Evolutionary conservation across 1,139 yeast genomes (phyloP), one percentile per base, ranked within the genome.

Genomic region (Zygosaccharomyces sapae): DNA sequence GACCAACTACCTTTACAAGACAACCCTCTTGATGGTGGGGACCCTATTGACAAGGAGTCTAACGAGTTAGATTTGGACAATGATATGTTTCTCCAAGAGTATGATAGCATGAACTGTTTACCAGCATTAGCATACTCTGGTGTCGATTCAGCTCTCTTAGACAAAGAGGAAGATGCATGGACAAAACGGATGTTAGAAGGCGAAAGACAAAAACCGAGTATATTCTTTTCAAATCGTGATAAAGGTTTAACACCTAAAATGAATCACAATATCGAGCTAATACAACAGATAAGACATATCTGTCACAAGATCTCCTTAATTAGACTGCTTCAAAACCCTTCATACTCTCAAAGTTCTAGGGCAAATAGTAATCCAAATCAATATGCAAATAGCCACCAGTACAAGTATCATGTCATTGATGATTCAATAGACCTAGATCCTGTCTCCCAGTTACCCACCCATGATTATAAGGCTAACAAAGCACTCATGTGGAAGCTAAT

Each of bases 251-350:
- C 82, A 51, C 74, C 76, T 10, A 70, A 80, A 10, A 72, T 87
- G 50, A 73, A 77, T 54, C 76, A 76, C 13, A 92, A 89, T 57
- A 82, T 94, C 43, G 70, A 74, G 3, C 79, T 84, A 56, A 87
- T 92, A 74, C 97, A 90, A 68, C 89, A 87, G 57, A 86, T 94
- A 33, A 73, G 98, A 47, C 85, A 82, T 59, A 75, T 87, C 3
- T 90, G 97, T 64, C 86, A 88, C 69, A 90, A 90, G 64, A 87
- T 94, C 27, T 83, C 95, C 2, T 71, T 90, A 44, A 86, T 94
- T 51, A 75, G 96, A 65, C 83, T 92, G 88, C 96, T 92, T 62
- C 90, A 89, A 24, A 87, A 82, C 52, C 59, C 66, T 2, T 49
- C 53, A 10, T 55, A 57, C n/a, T 45, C 52, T 34, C 62, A 56